Conservation (phyloP, 2,329 filamentous ascomycete species). For the Fusarium illudens region DNA sequence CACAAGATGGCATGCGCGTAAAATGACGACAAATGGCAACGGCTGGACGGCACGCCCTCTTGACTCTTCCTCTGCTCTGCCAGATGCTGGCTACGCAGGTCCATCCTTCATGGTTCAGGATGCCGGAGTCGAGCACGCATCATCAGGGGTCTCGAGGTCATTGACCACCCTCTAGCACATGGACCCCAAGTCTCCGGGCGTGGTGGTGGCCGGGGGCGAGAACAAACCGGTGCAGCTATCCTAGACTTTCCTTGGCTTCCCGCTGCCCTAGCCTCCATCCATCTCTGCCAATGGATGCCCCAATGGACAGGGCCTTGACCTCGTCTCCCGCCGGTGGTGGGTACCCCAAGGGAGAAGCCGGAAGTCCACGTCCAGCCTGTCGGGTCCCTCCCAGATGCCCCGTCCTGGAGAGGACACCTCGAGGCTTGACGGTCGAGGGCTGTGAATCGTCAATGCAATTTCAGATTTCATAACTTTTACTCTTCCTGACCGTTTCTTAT, state of each 20-base stretch:
- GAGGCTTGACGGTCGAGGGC: conserved; percentile 14
- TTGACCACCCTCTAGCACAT: conserved; percentile 25
- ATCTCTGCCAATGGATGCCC: conserved; percentile 10
- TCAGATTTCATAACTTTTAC: conserved; percentile 15
- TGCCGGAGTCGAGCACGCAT: neutral
- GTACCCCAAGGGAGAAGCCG: conserved; percentile 45
- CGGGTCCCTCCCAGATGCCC: conserved; percentile 42
- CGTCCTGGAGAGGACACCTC: conserved; percentile 22
- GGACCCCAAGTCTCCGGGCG: conserved; percentile 27
- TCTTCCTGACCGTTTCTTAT: conserved; percentile 1
- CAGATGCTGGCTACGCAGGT: conserved; percentile 6
- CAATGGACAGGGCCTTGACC: conserved; percentile 23
- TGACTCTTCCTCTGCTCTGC: neutral
- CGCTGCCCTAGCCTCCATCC: conserved; percentile 3
- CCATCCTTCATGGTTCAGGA: conserved; percentile 19
- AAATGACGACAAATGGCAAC: conserved; percentile 34
- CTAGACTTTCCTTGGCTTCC: conserved; percentile 26
- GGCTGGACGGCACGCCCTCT: conserved; percentile 33
- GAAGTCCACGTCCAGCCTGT: conserved; percentile 44
- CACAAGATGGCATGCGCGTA: conserved; percentile 30
- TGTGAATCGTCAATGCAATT: conserved; percentile 28
- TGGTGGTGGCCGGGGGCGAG: conserved; percentile 42
- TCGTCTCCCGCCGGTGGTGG: conserved; percentile 30
- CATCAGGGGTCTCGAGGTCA: conserved; percentile 29
- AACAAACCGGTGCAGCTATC: conserved; percentile 45